Base-by-base conservation (phyloP, 371 early-diverging fungal genomes). In the Syncephalastrum monosporum region DNA sequence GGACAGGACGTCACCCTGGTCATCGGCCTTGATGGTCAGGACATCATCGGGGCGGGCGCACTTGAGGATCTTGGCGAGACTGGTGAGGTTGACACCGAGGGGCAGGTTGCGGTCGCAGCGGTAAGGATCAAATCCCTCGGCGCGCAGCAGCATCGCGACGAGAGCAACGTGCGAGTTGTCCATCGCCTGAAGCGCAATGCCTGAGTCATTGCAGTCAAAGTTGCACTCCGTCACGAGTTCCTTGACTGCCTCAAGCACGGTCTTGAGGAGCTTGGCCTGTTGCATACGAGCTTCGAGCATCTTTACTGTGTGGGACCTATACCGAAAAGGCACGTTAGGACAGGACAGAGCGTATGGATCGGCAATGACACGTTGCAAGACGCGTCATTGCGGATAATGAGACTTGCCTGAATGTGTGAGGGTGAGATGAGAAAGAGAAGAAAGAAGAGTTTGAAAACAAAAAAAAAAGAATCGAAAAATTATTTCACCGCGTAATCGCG, bases 101-200 rank as follows among this genome's bases (percentile, higher is more conserved):
- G 93, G 87, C 51, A 96, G 75, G 74, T 89, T 89, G 65, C 95
- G 87, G 78, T 98, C 97, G 74, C 94, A 95, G 59, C 99, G 89
- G 83, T 91, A 99, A 59, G 93, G 93, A 63, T 94, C 93, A 72
- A 99, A 99, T 15, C 93, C 95, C 50, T 91, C 88, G 42, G 89
- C 75, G 55, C 93, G 86, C 47, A 98, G 79, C 62, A 95, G 75
- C 59, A 98, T 85, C 25, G 95, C 83, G 8, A 95, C 95, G 53
- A 99, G 85, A 19, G 97, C 96, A 15, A 99, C 96, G 77, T 99
- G 98, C 42, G 96, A 90, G 82, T 89, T 93, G 79, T 99, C 99
- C 98, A 99, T 99, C 53, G 97, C 96, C 82, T 99, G 99, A n/a
- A 99, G 84, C 27, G 91, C 85, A 60, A 99, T 92, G 62, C 99